A percentile compares a stretch with the other conserved stretches of the same genome.
Evolutionary conservation across 768 basidiomycete genomes (phyloP).

Genomic region (Terana coerulea): DNA sequence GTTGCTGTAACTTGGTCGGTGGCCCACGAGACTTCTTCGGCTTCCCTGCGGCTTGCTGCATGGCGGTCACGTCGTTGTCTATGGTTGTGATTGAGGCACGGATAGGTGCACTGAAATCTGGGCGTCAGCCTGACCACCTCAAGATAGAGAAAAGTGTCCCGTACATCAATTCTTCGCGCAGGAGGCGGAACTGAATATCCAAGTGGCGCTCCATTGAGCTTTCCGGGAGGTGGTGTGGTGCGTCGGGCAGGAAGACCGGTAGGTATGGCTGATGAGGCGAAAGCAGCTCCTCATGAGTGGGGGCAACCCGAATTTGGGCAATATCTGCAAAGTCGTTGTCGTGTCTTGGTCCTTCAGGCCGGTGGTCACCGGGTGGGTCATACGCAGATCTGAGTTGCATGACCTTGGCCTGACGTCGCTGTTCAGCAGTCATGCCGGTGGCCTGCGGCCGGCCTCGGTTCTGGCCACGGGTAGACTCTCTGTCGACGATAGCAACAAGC

Average conservation of each 20-base stretch:
- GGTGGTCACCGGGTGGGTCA: conserved; percentile 52
- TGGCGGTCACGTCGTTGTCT: conserved; percentile 15
- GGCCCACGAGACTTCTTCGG: conserved; percentile 6
- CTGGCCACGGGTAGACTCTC: conserved; percentile 41
- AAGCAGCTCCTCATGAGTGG: conserved; percentile 64
- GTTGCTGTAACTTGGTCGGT: conserved; percentile 37
- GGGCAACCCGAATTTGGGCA: conserved; percentile 57
- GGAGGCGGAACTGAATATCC: conserved; percentile 71
- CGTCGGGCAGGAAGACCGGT: conserved; percentile 54
- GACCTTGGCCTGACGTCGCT: conserved; percentile 32
- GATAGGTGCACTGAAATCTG: conserved; percentile 15
- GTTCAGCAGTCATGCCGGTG: conserved; percentile 11
- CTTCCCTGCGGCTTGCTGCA: not conserved
- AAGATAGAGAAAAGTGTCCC: conserved; percentile 15
- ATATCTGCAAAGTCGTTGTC: conserved; percentile 45
- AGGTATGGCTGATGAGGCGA: conserved; percentile 48
- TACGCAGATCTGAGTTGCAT: conserved; percentile 39
- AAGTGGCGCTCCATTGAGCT: conserved; percentile 62
- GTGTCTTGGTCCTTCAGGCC: conserved; percentile 52
- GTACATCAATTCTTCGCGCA: conserved; percentile 70
- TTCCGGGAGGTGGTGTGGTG: conserved; percentile 56
- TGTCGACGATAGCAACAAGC: conserved; percentile 43
- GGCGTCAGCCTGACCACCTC: not conserved
- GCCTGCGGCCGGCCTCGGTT: conserved; percentile 7
- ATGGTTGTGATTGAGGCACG: conserved; percentile 17